Conservation (phyloP, 139 green algal genomes). For the Closterium sp. region DNA sequence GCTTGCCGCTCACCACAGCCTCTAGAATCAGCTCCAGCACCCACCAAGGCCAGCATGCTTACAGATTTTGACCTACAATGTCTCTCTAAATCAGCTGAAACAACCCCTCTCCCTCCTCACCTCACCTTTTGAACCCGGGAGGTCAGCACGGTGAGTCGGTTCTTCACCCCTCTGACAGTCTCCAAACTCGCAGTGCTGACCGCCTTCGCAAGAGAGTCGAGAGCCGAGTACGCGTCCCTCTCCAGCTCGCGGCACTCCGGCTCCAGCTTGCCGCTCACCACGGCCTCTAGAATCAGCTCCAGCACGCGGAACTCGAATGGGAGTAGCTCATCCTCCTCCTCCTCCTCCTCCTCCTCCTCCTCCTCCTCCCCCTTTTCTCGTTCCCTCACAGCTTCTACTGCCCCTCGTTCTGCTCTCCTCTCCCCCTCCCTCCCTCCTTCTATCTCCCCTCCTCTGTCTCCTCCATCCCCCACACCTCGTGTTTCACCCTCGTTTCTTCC, state of each 20-base stretch:
- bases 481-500: neutral
- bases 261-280: slow-evolving; percentile 19
- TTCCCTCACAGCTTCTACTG: neutral
- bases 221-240: slow-evolving; percentile 73
- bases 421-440: neutral
- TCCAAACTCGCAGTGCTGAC: slow-evolving; percentile 82
- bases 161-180: slow-evolving; percentile 84
- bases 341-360: neutral
- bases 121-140: slow-evolving; percentile 37
- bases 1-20: slow-evolving; percentile 6
- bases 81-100: too few relatives aligned
- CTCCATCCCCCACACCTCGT: neutral
- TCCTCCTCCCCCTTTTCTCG: neutral
- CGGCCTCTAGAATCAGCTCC: slow-evolving; percentile 31
- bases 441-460: neutral
- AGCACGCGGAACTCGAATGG: slow-evolving; percentile 37
- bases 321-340: slow-evolving; percentile 13
- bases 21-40: slow-evolving; percentile 27
- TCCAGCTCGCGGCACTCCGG: slow-evolving; percentile 66
- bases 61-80: too few relatives aligned
- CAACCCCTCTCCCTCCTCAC: neutral
- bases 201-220: slow-evolving; percentile 80
- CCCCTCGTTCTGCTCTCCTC: neutral
- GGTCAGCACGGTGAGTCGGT: slow-evolving; percentile 48
- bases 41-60: too few relatives aligned